These are phyloP conservation scores for Rutstroemia sp. DNA, from an alignment of 2,329 filamentous ascomycete genomes.

Conservation along the genomic window DNA sequence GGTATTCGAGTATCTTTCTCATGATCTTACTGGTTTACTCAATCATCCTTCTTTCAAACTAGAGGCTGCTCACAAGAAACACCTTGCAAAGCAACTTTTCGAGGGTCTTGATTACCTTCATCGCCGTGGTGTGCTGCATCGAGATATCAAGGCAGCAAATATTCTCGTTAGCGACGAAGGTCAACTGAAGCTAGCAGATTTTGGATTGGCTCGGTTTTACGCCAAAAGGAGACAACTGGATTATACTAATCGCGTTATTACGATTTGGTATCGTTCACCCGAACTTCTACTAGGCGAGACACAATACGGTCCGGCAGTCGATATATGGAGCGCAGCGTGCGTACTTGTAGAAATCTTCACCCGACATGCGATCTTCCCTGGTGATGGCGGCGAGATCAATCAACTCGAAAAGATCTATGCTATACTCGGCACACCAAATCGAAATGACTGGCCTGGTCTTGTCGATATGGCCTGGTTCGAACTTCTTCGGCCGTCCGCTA, in stretches of 20 bases:
- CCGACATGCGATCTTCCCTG: slow-evolving; percentile 86
- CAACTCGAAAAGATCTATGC: slow-evolving; percentile 97
- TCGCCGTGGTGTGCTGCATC: slow-evolving; percentile 84
- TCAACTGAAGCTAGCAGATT: slow-evolving; percentile 87
- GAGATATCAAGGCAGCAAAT: slow-evolving; percentile 97
- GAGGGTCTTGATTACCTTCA: slow-evolving; percentile 92
- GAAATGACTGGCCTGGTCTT: slow-evolving; percentile 78
- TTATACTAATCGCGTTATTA: slow-evolving; percentile 98
- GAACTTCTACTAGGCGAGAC: slow-evolving; percentile 89
- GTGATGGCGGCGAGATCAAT: slow-evolving; percentile 90
- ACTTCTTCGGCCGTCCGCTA: slow-evolving; percentile 71
- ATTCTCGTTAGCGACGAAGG: slow-evolving; percentile 89
- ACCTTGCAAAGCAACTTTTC: slow-evolving; percentile 87
- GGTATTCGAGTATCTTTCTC: slow-evolving; percentile 97
- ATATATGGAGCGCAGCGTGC: slow-evolving; percentile 96
- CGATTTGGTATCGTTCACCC: slow-evolving; percentile 93
- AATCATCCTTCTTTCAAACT: slow-evolving; percentile 91
- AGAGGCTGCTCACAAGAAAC: slow-evolving; percentile 80
- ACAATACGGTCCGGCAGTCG: slow-evolving; percentile 80
- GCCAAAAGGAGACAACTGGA: slow-evolving; percentile 86
- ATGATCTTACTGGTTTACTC: slow-evolving; percentile 88
- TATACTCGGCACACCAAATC: slow-evolving; percentile 80
- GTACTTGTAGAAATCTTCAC: slow-evolving; percentile 97
- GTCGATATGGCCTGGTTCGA: slow-evolving; percentile 98
- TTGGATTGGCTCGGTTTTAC: slow-evolving; percentile 93